Base-by-base conservation (phyloP, 2,329 filamentous ascomycete species). In the Metarhizium robertsii region DNA sequence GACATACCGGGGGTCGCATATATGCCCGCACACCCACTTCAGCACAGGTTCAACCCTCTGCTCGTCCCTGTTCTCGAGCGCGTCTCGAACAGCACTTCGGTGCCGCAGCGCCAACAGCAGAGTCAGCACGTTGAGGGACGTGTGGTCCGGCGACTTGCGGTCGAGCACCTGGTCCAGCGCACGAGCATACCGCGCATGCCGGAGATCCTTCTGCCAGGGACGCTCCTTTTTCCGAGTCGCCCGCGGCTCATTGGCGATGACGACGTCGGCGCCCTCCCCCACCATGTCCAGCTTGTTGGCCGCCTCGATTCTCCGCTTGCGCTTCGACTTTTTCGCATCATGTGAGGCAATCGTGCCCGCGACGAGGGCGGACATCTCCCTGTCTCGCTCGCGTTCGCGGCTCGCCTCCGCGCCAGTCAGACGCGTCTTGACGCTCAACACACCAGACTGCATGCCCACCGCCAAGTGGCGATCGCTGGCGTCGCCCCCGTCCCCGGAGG, bases 401-500 rank as follows among this genome's bases (percentile, higher is more conserved):
- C 83, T 78, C 55, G 92, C 92, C 64, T 95, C 88, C 54, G 88
- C 79, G 5, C 90, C 90, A 0, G 88, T 90, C 13, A 95, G 80
- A n/a, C 91, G 85, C 1, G 92, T 97, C 67, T 88, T 87, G 64
- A 97, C 81, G 32, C 89, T 95, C 11, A 99, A 79, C n/a, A 96
- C 81, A 49, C 94, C 94, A 2, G 89, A 95, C 65, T 94, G 87
- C 85, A 97, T 92, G 69, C 92, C 94, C 1, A 99, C 94, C 4
- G 88, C 91, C 53, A 99, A 81, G 71, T 99, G 94, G 61, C 91
- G 90, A 73, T 99, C 94, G 64, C 92, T 88, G 52, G 81, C 79
- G 47, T 69, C 69, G 36, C 63, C 50, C 11, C 65, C 61, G 53
- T 69, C 63, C 53, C 65, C 67, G 16, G 68, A 66, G 5, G 72